phyloP scores from a whole-genome alignment of 257 asterid genomes.

The Coffea canephora region DNA sequence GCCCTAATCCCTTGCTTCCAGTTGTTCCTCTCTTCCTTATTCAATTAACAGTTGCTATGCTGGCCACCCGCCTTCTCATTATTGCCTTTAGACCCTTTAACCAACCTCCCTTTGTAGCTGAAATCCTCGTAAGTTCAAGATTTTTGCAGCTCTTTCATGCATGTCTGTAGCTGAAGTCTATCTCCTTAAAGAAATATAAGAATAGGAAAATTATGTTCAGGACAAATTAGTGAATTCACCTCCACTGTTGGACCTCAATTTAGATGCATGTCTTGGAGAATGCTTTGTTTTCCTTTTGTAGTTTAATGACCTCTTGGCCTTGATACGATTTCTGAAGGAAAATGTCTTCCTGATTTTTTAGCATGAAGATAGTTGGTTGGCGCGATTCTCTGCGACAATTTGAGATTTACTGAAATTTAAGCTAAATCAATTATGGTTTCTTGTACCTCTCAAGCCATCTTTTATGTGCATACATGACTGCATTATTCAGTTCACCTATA shows the following conservation, averaged over 20 bases:
- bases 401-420: not conserved
- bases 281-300: not conserved
- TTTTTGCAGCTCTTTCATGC: not conserved
- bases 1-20: constrained; percentile 84
- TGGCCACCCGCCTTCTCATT: constrained; percentile 47
- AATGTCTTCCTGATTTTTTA: not conserved
- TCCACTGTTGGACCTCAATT: no score
- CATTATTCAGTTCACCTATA: not conserved
- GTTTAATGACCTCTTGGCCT: not conserved
- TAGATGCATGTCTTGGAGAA: not conserved
- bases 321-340: not conserved
- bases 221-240: not conserved
- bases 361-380: not conserved
- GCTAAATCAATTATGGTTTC: not conserved
- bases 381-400: not conserved
- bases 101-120: constrained; percentile 76
- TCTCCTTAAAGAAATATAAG: not conserved
- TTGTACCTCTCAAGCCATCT: not conserved
- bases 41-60: constrained; percentile 62
- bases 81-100: constrained; percentile 52
- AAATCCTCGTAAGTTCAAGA: constrained; percentile 54
- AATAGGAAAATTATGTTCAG: not conserved
- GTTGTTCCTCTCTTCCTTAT: constrained; percentile 81
- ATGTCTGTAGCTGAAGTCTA: not conserved
- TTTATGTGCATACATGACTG: not conserved